phyloP scores from a whole-genome alignment of 2,329 filamentous ascomycete species.

The Fusarium marasasianum region DNA sequence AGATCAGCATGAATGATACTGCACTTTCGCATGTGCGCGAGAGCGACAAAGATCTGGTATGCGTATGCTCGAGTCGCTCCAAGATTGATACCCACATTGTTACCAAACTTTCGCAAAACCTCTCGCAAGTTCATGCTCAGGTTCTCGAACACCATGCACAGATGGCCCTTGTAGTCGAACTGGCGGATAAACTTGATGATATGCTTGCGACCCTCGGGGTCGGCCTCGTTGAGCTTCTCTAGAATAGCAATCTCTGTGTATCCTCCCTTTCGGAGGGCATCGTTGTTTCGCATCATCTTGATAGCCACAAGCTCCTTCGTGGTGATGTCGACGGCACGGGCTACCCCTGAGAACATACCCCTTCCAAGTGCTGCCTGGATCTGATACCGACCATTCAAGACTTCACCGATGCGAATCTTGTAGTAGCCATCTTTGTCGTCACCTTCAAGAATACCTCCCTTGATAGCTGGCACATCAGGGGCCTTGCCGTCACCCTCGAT shows the following conservation, averaged over 20 bases:
- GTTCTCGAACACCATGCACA: constrained; percentile 98
- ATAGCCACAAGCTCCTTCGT: constrained; percentile 85
- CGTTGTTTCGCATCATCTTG: constrained; percentile 98
- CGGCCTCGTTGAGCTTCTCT: constrained; percentile 84
- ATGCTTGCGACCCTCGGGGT: constrained; percentile 90
- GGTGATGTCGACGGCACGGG: constrained; percentile 81
- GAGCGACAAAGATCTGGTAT: constrained; percentile 90
- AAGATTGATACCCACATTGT: constrained; percentile 91
- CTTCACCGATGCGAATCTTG: constrained; percentile 90
- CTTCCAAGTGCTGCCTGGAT: constrained; percentile 88
- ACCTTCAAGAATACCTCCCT: constrained; percentile 84
- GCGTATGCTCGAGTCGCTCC: constrained; percentile 88
- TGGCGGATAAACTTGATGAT: constrained; percentile 86
- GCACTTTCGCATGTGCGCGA: constrained; percentile 89
- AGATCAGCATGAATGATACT: constrained; percentile 95
- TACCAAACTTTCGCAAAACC: constrained; percentile 93
- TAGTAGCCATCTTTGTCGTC: constrained; percentile 97
- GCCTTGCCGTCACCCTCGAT: constrained; percentile 58
- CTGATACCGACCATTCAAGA: constrained; percentile 89
- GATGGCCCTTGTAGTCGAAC: constrained; percentile 93
- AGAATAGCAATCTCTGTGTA: constrained; percentile 95
- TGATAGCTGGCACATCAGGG: constrained; percentile 65
- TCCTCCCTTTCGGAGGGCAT: constrained; percentile 89
- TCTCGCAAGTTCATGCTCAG: constrained; percentile 92
- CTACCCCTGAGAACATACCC: constrained; percentile 97